phyloP scores from a whole-genome alignment of 2,329 filamentous ascomycete genomes.

The Ophiostoma perfectum region DNA sequence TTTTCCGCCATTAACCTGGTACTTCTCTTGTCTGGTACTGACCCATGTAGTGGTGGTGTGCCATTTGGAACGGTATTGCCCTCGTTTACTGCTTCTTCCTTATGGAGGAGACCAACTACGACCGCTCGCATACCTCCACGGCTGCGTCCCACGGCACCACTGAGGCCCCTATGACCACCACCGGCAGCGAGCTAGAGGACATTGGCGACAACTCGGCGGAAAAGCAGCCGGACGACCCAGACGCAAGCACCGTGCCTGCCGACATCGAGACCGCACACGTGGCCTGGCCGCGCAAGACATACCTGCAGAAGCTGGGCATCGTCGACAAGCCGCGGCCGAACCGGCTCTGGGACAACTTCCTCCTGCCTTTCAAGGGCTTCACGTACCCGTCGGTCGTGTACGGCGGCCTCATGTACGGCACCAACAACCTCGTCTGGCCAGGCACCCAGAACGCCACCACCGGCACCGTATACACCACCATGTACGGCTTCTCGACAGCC shows the following conservation, averaged over 20 bases:
- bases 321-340: conserved; percentile 24
- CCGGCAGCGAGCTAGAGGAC: conserved; percentile 25
- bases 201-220: neutral
- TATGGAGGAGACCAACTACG: conserved; percentile 57
- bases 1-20: too few species aligned
- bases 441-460: conserved; percentile 20
- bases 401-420: conserved; percentile 29
- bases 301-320: conserved; percentile 15
- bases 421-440: conserved; percentile 25
- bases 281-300: conserved; percentile 13
- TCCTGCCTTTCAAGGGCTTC: conserved; percentile 29
- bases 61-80: conserved; percentile 46
- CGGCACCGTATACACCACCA: conserved; percentile 14
- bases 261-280: conserved; percentile 9
- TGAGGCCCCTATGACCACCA: conserved; percentile 28
- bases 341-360: conserved; percentile 22
- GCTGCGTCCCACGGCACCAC: neutral
- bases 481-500: conserved; percentile 28
- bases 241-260: neutral
- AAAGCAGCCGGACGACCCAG: neutral
- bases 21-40: too few species aligned
- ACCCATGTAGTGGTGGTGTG: conserved; percentile 41
- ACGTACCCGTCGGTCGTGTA: conserved; percentile 28
- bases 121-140: conserved; percentile 29
- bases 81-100: conserved; percentile 53